Base-by-base conservation (phyloP, 108 stramenopile genomes). In the Cyclotella cryptica region DNA sequence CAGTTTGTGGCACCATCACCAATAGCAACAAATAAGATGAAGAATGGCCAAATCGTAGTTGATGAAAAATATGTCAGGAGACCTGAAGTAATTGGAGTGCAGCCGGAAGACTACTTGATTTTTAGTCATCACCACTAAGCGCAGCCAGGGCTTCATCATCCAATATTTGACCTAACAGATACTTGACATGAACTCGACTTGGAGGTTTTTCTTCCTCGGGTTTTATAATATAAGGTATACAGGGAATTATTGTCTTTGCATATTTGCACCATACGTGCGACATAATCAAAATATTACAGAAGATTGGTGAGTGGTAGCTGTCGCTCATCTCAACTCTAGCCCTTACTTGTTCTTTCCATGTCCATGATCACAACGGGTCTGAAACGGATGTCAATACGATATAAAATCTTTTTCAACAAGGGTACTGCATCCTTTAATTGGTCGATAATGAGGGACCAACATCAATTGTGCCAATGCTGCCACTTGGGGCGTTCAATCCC, bases 401-500 rank as follows among this genome's bases (percentile, higher is more conserved):
- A 95, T 85, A 85, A 98, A 99, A 58, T 99, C 99, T 78, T 98
- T 98, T 82, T 98, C 98, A 10, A 99, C 89, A 28, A 99, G 85
- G 21, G 88, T 84, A 62, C 85, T 80, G 78, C 99, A 99, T 10
- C 99, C 99, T 43, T 89, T 81, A 44, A 92, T 72, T 10, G 98
- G 98, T 30, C 99, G 87, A 67, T 96, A 99, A 85, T 90, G 93
- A 15, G 98, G 97, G 83, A 99, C 98, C 41, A 99, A 71, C n/a
- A 99, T 53, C 8, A 99, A 74, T 80, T 99, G 94, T 0, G 98
- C 92, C 63, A 99, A 67, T 21, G 85, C 89, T 9, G 87, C 72
- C 0, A 98, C 95, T 87, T 99, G 99, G 13, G 93, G 82, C 0
- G 99, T 99, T 28, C 99, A 85, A 87, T 99, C 99, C 98, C 98